These are phyloP conservation scores for Axilococcus clingmanii DNA, from an alignment of 139 green algal species.

Conservation along the genomic window DNA sequence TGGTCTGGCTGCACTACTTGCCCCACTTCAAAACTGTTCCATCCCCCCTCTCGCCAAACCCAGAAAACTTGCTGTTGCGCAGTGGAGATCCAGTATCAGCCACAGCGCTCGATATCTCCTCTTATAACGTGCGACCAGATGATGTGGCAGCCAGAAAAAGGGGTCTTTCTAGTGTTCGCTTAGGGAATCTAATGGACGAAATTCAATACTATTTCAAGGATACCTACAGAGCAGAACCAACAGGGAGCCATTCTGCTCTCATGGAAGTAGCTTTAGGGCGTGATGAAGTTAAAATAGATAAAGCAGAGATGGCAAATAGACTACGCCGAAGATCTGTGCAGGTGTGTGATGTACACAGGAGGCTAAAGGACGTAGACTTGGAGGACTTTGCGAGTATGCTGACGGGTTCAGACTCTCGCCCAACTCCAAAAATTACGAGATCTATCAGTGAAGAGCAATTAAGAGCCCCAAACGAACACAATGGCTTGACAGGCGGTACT, in stretches of 20 bases:
- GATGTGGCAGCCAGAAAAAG: background rate
- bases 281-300: slow-evolving; percentile 1
- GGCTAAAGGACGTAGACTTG: slow-evolving; percentile 21
- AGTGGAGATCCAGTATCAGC: slow-evolving; percentile 21
- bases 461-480: background rate
- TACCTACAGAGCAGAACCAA: background rate
- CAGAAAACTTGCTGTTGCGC: slow-evolving; percentile 30
- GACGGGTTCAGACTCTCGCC: background rate
- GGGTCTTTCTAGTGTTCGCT: slow-evolving; percentile 1
- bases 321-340: slow-evolving; percentile 7
- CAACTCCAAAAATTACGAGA: background rate
- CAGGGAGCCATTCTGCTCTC: slow-evolving; percentile 6
- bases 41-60: slow-evolving; percentile 18
- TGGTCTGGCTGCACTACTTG: slow-evolving; percentile 51
- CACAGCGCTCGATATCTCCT: slow-evolving; percentile 27
- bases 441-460: background rate
- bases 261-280: slow-evolving; percentile 14
- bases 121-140: slow-evolving; percentile 22
- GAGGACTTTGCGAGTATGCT: slow-evolving; percentile 10
- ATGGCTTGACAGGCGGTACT: background rate
- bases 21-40: slow-evolving; percentile 53
- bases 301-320: background rate
- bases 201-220: slow-evolving; percentile 15
- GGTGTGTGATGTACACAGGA: slow-evolving; percentile 24
- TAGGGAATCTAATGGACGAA: slow-evolving; percentile 2